Evolutionary conservation across 2,329 filamentous ascomycete species (phyloP).

Genomic region (Dendrostoma leiphaemia): DNA sequence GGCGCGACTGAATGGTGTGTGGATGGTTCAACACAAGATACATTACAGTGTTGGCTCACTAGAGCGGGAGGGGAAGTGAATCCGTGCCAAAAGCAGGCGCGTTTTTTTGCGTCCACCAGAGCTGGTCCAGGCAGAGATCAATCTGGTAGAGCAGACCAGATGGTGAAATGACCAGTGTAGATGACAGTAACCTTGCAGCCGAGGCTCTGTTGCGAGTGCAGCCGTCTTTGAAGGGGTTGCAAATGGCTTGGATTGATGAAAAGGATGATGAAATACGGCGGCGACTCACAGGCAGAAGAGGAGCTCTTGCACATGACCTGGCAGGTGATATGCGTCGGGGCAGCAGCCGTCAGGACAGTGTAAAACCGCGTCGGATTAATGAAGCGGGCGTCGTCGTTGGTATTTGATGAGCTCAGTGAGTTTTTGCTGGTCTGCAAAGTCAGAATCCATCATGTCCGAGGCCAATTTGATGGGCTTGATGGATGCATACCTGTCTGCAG

Average conservation of each 20-base stretch:
- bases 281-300: constrained; percentile 14
- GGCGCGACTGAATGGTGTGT: background rate
- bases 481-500: constrained; percentile 16
- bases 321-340: constrained; percentile 11
- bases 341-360: constrained; percentile 1
- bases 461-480: constrained; percentile 5
- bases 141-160: too few relatives aligned
- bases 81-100: background rate
- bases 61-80: background rate
- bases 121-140: background rate
- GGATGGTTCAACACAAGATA: background rate
- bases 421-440: constrained; percentile 2
- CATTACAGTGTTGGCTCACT: background rate
- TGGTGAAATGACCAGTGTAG: background rate
- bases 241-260: background rate
- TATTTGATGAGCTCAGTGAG: background rate
- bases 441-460: constrained; percentile 17
- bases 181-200: background rate
- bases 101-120: background rate
- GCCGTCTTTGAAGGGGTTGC: background rate
- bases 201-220: background rate
- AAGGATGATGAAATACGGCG: background rate
- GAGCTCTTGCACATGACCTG: constrained; percentile 16
- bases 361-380: constrained; percentile 15
- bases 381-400: background rate